phyloP scores from a whole-genome alignment of 208 protist species.

The Crithidia brevicula region DNA sequence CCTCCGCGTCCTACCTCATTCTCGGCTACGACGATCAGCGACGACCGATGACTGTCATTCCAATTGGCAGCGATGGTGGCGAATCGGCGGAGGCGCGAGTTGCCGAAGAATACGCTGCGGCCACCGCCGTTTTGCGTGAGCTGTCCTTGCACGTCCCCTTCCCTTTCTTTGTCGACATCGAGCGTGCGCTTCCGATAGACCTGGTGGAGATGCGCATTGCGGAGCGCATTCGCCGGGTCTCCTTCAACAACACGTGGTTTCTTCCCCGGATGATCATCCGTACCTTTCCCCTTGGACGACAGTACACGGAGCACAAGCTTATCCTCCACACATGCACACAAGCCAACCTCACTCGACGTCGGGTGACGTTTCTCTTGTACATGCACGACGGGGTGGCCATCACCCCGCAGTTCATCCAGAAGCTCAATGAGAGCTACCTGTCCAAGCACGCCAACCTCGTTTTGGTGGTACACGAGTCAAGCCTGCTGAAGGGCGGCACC shows the following conservation, averaged over 20 bases:
- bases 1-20: constrained; percentile 80
- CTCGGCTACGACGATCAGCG: constrained; percentile 74
- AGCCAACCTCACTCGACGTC: constrained; percentile 75
- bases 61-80: constrained; percentile 48
- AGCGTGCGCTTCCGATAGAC: constrained; percentile 61
- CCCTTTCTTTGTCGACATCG: constrained; percentile 86
- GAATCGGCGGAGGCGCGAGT: constrained; percentile 26
- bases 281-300: constrained; percentile 76
- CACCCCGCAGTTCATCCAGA: constrained; percentile 62
- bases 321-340: constrained; percentile 87
- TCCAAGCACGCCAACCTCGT: constrained; percentile 79
- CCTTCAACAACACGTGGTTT: constrained; percentile 86
- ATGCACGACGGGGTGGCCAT: constrained; percentile 68
- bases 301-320: constrained; percentile 76
- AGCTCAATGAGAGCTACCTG: constrained; percentile 64
- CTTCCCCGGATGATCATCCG: constrained; percentile 79
- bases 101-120: constrained; percentile 64
- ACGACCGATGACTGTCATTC: constrained; percentile 77
- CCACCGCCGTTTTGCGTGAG: constrained; percentile 60
- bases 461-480: constrained; percentile 75
- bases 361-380: constrained; percentile 87
- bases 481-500: constrained; percentile 61
- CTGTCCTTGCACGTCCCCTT: constrained; percentile 69
- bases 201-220: constrained; percentile 72
- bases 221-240: constrained; percentile 81